These are phyloP conservation scores for Cladosporium oxysporum DNA, from an alignment of 2,329 filamentous ascomycete species.

Conservation along the genomic window DNA sequence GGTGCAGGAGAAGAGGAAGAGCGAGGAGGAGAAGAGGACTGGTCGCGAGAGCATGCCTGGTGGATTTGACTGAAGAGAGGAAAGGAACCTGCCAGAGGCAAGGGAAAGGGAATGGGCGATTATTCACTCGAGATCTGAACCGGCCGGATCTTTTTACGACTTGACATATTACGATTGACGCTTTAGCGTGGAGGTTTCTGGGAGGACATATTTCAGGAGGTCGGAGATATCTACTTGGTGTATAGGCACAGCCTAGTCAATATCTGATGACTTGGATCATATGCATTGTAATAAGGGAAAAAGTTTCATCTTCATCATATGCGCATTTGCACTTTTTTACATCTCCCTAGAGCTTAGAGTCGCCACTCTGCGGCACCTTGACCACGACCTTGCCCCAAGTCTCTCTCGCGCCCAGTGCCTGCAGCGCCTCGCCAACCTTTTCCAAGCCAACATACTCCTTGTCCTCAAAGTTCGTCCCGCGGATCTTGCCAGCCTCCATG, in stretches of 20 bases:
- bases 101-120: neutral
- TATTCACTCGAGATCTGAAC: neutral
- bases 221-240: neutral
- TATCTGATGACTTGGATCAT: neutral
- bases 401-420: slow-evolving; percentile 74
- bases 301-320: neutral
- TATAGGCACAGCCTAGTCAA: neutral
- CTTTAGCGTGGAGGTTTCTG: neutral
- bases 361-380: slow-evolving; percentile 66
- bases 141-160: neutral
- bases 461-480: slow-evolving; percentile 79
- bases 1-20: slow-evolving; percentile 28
- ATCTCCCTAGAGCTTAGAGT: slow-evolving; percentile 9
- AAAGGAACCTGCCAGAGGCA: neutral
- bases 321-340: neutral
- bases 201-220: neutral
- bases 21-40: slow-evolving; percentile 18
- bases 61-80: slow-evolving; percentile 32
- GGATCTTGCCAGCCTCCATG: slow-evolving; percentile 76
- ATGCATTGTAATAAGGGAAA: neutral
- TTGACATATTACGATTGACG: neutral
- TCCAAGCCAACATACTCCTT: slow-evolving; percentile 81
- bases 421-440: slow-evolving; percentile 71
- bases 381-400: slow-evolving; percentile 98
- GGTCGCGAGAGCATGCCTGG: slow-evolving; percentile 34